These are phyloP conservation scores for Blastobotrys peoriensis DNA, from an alignment of 805 yeast genomes.

Conservation along the genomic window DNA sequence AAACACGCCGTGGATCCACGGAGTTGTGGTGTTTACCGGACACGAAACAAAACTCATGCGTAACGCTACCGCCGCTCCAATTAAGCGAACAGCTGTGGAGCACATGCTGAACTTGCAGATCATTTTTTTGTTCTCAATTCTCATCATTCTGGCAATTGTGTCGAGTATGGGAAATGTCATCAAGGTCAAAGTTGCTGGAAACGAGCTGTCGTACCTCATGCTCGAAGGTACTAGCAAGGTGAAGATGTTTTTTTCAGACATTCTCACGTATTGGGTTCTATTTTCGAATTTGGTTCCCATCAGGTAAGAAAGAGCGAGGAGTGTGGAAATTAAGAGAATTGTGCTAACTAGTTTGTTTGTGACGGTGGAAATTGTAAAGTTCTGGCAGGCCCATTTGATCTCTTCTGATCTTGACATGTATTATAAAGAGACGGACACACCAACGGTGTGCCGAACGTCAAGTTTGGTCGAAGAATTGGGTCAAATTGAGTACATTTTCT, in stretches of 20 bases:
- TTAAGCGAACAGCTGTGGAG: slow-evolving; percentile 94
- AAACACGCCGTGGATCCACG: slow-evolving; percentile 93
- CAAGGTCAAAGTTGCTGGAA: slow-evolving; percentile 49
- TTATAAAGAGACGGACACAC: slow-evolving; percentile 80
- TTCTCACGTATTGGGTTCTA: slow-evolving; percentile 91
- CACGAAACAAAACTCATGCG: slow-evolving; percentile 98
- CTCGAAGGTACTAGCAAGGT: slow-evolving; percentile 63
- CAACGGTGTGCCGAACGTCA: slow-evolving; percentile 91
- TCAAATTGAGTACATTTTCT: slow-evolving; percentile 90
- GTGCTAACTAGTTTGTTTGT: slow-evolving; percentile 53
- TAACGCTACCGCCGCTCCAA: slow-evolving; percentile 98
- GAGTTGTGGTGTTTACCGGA: slow-evolving; percentile 91
- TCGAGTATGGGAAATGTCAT: slow-evolving; percentile 87
- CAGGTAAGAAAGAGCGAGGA: slow-evolving; percentile 34
- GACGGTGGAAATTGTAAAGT: slow-evolving; percentile 92
- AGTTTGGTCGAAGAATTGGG: slow-evolving; percentile 96
- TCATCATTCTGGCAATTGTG: slow-evolving; percentile 67
- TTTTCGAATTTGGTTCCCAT: slow-evolving; percentile 97
- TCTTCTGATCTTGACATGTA: slow-evolving; percentile 94
- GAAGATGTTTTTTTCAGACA: slow-evolving; percentile 73
- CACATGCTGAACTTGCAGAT: slow-evolving; percentile 90
- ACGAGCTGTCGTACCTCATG: slow-evolving; percentile 56
- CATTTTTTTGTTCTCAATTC: slow-evolving; percentile 74
- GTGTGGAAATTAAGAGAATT: neutral
- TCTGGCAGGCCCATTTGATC: slow-evolving; percentile 90